Evolutionary conservation across 176 grass and related monocot genomes (phyloP), one percentile per base, ranked within the genome.

Genomic region (Microstegium vimineum): DNA sequence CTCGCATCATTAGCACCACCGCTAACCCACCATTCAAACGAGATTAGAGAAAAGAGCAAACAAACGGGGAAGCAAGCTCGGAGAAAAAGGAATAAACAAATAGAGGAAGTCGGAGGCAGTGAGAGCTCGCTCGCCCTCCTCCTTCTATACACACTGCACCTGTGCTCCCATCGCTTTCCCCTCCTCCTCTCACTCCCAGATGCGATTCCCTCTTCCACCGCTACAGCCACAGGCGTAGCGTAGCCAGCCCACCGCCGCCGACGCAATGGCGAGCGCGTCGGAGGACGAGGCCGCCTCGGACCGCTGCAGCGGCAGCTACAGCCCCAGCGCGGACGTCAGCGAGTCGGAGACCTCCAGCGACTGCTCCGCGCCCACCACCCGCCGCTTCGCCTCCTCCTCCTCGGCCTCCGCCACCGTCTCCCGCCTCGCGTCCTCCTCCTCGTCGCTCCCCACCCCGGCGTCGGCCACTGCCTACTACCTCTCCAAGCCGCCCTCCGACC

Each of bases 261-360:
- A n/a, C 52, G 33, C 49, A 89, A 97, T 97, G 95, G 92, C 83
- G 70, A 93, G 90, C 87, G 77, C 84, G 56, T 90, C 95, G 77
- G 89, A 89, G 83, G 94, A 97, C 73, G 94, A 97, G 10, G 87
- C 81, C 16, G 86, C 78, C 28, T 94, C 90, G 34, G 92, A 97
- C 10, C 91, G 90, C 2, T 84, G 92, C 36, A 91, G 86, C 84
- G 92, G 90, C 0, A 97, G 95, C 81, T 97, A 97, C 88, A 94
- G 95, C 85, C 92, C 92, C 49, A 94, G 92, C 49, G 95, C 95
- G 23, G 95, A 97, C 78, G 92, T 97, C 86, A 94, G 92, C 81
- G 95, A 90, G 81, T 97, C 95, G 18, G 95, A 97, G 83, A 91
- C 90, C 62, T 93, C 92, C 81, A 94, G 92, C 77, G 92, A 93